phyloP scores from a whole-genome alignment of 768 basidiomycete species.

The Strobilomyces echinocephalus region DNA sequence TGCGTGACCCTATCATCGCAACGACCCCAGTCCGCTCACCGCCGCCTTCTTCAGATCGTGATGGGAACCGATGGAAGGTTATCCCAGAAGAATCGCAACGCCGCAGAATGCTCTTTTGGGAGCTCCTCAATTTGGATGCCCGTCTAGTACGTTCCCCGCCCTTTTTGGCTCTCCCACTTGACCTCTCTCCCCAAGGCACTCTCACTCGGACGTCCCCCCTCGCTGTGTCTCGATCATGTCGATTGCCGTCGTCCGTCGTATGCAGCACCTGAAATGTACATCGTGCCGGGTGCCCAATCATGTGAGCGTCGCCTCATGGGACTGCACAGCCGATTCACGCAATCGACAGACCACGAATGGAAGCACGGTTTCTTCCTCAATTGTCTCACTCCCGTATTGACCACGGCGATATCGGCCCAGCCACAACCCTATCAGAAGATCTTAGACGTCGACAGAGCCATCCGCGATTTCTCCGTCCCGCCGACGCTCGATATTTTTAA shows the following conservation, averaged over 20 bases:
- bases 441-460: conserved; percentile 47
- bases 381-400: conserved; percentile 60
- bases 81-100: conserved; percentile 72
- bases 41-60: conserved; percentile 50
- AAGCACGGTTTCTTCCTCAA: conserved; percentile 60
- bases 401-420: conserved; percentile 50
- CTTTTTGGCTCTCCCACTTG: conserved; percentile 12
- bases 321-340: conserved; percentile 11
- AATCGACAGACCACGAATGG: conserved; percentile 59
- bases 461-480: conserved; percentile 55
- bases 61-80: conserved; percentile 56
- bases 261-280: conserved; percentile 26
- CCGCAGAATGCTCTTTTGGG: conserved; percentile 69
- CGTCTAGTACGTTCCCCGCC: conserved; percentile 50
- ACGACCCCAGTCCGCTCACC: conserved; percentile 17
- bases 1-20: conserved; percentile 33
- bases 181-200: conserved; percentile 43
- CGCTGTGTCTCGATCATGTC: conserved; percentile 59
- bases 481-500: conserved; percentile 43
- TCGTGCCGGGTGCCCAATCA: conserved; percentile 25
- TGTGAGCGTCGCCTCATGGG: conserved; percentile 21
- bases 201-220: conserved; percentile 68
- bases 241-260: conserved; percentile 48
- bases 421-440: conserved; percentile 49
- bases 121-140: conserved; percentile 62